phyloP scores from a whole-genome alignment of 1,284 basidiomycete species.

The Phlebopus sp. region DNA sequence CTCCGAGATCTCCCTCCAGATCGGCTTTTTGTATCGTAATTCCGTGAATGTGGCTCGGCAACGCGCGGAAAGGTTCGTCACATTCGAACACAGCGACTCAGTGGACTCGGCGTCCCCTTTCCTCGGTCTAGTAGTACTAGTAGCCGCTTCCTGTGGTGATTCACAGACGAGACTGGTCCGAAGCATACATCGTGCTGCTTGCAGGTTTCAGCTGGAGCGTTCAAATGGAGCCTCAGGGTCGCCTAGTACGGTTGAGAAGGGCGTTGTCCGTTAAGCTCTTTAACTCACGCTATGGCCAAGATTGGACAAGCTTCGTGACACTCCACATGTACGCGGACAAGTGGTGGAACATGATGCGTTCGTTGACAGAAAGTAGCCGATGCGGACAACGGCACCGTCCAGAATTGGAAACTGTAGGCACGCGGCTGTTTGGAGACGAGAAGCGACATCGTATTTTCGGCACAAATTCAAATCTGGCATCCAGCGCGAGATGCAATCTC shows the following conservation, averaged over 20 bases:
- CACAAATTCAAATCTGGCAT: slow-evolving; percentile 39
- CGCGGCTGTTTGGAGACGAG: slow-evolving; percentile 46
- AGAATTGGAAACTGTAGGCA: slow-evolving; percentile 40
- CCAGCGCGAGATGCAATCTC: slow-evolving; percentile 43
- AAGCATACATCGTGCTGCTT: slow-evolving; percentile 3
- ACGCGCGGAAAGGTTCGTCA: slow-evolving; percentile 22
- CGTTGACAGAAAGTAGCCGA: slow-evolving; percentile 26
- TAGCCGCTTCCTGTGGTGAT: slow-evolving; percentile 25
- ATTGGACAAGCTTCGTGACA: slow-evolving; percentile 36
- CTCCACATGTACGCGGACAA: slow-evolving; percentile 34
- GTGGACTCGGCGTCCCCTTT: too few relatives aligned
- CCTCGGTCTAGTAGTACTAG: too few relatives aligned
- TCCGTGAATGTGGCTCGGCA: slow-evolving; percentile 30
- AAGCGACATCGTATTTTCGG: slow-evolving; percentile 34
- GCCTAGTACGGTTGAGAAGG: slow-evolving; percentile 19
- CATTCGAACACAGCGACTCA: slow-evolving; percentile 20
- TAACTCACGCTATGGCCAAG: slow-evolving; percentile 31
- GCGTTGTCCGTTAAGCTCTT: slow-evolving; percentile 37
- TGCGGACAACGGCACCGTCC: slow-evolving; percentile 44
- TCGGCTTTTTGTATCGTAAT: slow-evolving; percentile 33
- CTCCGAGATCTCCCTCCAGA: slow-evolving; percentile 38
- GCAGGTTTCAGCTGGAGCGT: slow-evolving; percentile 7
- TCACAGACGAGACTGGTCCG: slow-evolving; percentile 18
- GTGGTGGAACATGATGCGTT: slow-evolving; percentile 19
- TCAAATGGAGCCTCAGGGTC: slow-evolving; percentile 12